Percentiles rank a stretch among this genome's conserved stretches.
Evolutionary conservation across 345 rosid genomes (phyloP).

Genomic region (Hypericum androsaemum): DNA sequence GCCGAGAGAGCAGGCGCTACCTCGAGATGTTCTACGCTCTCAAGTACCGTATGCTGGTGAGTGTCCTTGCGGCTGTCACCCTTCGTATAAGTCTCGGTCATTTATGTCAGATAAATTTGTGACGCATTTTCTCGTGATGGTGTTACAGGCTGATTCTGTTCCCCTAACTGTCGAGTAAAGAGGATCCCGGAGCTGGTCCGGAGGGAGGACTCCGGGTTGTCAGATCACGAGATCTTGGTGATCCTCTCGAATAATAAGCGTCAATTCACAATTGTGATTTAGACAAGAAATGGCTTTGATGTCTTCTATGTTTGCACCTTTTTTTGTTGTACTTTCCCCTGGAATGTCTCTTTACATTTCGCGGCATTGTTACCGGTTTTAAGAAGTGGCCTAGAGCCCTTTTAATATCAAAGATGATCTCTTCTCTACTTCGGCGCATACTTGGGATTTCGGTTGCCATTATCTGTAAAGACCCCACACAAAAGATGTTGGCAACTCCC

Average conservation of each 20-base stretch:
- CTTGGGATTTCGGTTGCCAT: too few relatives aligned
- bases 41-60: conserved; percentile 72
- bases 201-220: conserved; percentile 4
- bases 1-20: conserved; percentile 76
- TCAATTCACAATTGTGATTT: conserved; percentile 14
- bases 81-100: neutral
- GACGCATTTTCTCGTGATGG: neutral
- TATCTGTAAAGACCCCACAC: too few relatives aligned
- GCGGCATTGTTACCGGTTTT: too few relatives aligned
- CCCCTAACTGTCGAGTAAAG: conserved; percentile 42
- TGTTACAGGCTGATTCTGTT: conserved; percentile 68
- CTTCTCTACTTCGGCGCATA: too few relatives aligned
- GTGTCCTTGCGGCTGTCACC: neutral
- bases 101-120: neutral
- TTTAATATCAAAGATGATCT: too few relatives aligned
- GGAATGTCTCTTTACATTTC: too few relatives aligned
- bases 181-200: neutral
- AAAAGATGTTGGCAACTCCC: too few relatives aligned
- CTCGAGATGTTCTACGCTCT: conserved; percentile 88
- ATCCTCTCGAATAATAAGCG: conserved; percentile 11
- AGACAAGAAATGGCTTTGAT: too few relatives aligned
- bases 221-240: too few relatives aligned
- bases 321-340: too few relatives aligned
- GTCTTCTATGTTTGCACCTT: too few relatives aligned
- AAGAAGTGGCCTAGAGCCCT: too few relatives aligned